Evolutionary conservation across 1,139 yeast species (phyloP).

Genomic region (Pichia sp.): DNA sequence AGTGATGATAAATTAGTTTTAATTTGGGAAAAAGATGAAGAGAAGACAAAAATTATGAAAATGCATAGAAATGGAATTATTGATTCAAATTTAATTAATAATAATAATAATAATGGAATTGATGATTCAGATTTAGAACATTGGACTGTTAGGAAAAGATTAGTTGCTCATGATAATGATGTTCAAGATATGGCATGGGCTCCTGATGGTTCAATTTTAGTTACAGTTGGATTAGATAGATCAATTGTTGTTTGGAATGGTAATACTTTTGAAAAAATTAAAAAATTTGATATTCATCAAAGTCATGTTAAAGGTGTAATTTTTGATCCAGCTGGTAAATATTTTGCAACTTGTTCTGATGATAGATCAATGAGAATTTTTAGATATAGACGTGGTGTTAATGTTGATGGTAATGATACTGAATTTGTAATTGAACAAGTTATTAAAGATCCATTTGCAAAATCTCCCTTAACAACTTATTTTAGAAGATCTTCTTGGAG

Average conservation of each 20-base stretch:
- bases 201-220: slow-evolving; percentile 84
- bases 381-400: slow-evolving; percentile 57
- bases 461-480: slow-evolving; percentile 88
- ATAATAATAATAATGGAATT: slow-evolving; percentile 33
- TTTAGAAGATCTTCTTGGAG: slow-evolving; percentile 94
- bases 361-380: slow-evolving; percentile 87
- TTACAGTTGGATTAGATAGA: slow-evolving; percentile 90
- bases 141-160: slow-evolving; percentile 87
- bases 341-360: slow-evolving; percentile 94
- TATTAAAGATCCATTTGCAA: slow-evolving; percentile 75
- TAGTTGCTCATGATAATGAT: slow-evolving; percentile 95
- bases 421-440: slow-evolving; percentile 84
- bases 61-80: slow-evolving; percentile 50
- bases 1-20: slow-evolving; percentile 89
- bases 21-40: slow-evolving; percentile 89
- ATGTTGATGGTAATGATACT: slow-evolving; percentile 45
- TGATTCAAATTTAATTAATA: slow-evolving; percentile 66
- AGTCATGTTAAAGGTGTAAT: slow-evolving; percentile 95
- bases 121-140: slow-evolving; percentile 61
- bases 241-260: slow-evolving; percentile 94
- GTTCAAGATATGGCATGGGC: slow-evolving; percentile 98
- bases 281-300: slow-evolving; percentile 86
- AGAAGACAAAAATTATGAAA: slow-evolving; percentile 31
- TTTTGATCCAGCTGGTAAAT: slow-evolving; percentile 96
- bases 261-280: slow-evolving; percentile 79